Base-by-base conservation (phyloP, 306 rosid species). In the Dicorynia guianensis region DNA sequence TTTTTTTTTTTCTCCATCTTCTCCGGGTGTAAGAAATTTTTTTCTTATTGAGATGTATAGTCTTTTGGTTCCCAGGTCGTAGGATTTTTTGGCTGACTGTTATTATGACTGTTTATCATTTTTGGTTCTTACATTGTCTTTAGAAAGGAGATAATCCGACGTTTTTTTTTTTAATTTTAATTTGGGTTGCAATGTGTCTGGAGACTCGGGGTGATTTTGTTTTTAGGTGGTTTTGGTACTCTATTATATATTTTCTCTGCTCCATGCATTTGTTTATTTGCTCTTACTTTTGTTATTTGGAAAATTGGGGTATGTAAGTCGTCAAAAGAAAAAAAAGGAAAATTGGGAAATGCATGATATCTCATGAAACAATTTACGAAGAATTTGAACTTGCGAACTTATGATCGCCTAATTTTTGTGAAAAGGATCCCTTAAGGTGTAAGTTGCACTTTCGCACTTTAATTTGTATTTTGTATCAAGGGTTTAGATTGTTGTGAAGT, bases 11-110 rank as follows among this genome's bases (percentile, higher is more conserved):
- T 8, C 43, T 18, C 1, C 5, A 17, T 53, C 59, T 53, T 25
- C 6, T 17, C 4, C 17, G 33, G 30, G 3, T 53, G 7, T 53
- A 10, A 1, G 7, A 3, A 18, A 15, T 53, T 19, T 15, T 15
- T 30, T 8, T 11, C 0, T 10, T 17, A 1, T 53, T 17, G 30
- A 30, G 59, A 10, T 53, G 7, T 17, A 0, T 72, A 14, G 12
- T 56, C 14, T n/a, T 46, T 53, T 18, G 38, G 4, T 73, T 54
- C 50, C 53, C 50, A 78, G 88, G 74, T 81, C 83, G 88, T 14
- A 3, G 38, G 20, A 25, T 67, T 11, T 36, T 59, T 39, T 65
- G 9, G 4, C 30, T 2, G 11, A 7, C 43, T 13, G 14, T 35
- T n/a, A 34, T 30, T 75, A 34, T 44, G 0, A 34, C 49, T 20